Base-by-base conservation (phyloP, 257 asterid species). In the Ocimum tenuiflorum region DNA sequence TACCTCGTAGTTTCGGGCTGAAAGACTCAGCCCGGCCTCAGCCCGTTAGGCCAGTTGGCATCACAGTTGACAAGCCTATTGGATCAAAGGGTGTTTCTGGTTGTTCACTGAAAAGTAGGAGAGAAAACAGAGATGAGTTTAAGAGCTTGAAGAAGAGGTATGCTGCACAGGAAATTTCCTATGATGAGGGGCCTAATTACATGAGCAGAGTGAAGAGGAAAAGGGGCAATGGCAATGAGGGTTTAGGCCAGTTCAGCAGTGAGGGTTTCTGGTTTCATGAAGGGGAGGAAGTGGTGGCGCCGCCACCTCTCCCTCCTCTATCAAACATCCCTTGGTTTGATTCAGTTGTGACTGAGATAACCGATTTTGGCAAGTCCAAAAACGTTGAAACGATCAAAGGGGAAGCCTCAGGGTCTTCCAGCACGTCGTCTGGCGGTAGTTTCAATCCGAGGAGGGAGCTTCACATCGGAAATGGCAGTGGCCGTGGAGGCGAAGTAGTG, bases 291-390 rank as follows among this genome's bases (percentile, higher is more conserved):
- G 95, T 82, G 33, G 88, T 63, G 45, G 71, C 76, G 23, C 68
- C 74, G 6, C 89, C 79, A 0, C 88, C 87, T 35, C 68, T 75
- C 56, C 88, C 88, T 0, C 97, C 97, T 0, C 51, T 86, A 62
- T 81, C 96, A 2, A 76, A 74, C 55, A 84, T 84, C 54, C 96
- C 96, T 1, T 88, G 96, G 97, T 79, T 88, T 36, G 95, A 81
- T 39, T 88, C 95, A 22, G 74, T 84, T 39, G 86, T 80, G 24
- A 80, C 84, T 15, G 80, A 84, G 71, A 70, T 80, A 29, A 77
- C 95, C 1, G 78, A 77, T 20, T 56, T 82, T 0, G 88, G 88
- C 13, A 86, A 81, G n/a, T 80, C 29, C 12, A 69, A 79, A 75
- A 75, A 81, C 7, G 76, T 65, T 18, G 87, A 75, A 43, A 64